Evolutionary conservation across 2,329 filamentous ascomycete species (phyloP).

Genomic region (Rutstroemia sydowiana): DNA sequence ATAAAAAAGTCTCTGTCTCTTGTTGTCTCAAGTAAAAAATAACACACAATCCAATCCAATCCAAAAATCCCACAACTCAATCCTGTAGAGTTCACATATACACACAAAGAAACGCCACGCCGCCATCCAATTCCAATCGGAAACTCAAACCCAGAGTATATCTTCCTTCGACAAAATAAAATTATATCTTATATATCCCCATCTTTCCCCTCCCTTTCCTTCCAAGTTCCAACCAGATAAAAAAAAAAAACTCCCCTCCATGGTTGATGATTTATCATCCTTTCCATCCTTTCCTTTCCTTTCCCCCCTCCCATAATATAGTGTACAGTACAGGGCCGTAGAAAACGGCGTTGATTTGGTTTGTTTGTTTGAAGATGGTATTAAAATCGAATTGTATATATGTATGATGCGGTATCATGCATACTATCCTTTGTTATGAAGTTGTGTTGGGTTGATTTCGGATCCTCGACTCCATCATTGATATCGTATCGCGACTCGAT

Average conservation of each 20-base stretch:
- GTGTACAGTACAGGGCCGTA: constrained; percentile 17
- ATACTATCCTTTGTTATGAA: too few relatives aligned
- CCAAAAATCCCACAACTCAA: neutral
- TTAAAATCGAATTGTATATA: neutral
- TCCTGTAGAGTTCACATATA: neutral
- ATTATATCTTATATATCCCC: too few relatives aligned
- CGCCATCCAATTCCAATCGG: neutral
- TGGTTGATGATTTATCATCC: neutral
- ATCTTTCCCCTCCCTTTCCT: neutral
- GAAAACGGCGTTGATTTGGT: neutral
- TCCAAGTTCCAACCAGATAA: neutral
- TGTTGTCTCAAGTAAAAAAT: too few relatives aligned
- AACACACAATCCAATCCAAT: neutral
- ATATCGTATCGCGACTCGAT: too few relatives aligned
- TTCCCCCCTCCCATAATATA: neutral
- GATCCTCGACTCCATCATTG: neutral
- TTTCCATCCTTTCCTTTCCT: neutral
- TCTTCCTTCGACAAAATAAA: neutral
- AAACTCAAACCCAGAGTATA: neutral
- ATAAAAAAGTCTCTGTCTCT: too few relatives aligned
- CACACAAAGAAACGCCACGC: neutral
- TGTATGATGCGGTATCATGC: neutral
- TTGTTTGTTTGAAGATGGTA: neutral
- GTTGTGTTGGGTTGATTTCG: too few relatives aligned
- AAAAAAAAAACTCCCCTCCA: neutral